These are phyloP conservation scores for Aspergillus novoparasiticus DNA, from an alignment of 2,329 filamentous ascomycete genomes.

Conservation along the genomic window DNA sequence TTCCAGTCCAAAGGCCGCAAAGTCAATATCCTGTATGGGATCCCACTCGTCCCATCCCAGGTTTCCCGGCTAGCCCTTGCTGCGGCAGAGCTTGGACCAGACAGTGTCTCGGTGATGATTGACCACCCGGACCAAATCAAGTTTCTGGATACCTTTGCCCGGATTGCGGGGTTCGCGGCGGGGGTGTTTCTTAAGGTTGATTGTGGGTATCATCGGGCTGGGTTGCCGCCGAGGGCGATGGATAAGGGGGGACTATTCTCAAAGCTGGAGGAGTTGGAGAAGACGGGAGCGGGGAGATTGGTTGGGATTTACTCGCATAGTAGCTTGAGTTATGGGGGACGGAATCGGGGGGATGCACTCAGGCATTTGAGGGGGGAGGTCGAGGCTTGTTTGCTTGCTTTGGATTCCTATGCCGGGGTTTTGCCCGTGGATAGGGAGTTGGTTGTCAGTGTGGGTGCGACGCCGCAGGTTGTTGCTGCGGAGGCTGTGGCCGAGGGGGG, in stretches of 20 bases:
- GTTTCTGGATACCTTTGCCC: slow-evolving; percentile 49
- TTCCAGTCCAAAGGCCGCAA: slow-evolving; percentile 56
- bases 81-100: slow-evolving; percentile 57
- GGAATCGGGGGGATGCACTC: slow-evolving; percentile 61
- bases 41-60: slow-evolving; percentile 66
- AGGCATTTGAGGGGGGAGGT: slow-evolving; percentile 64
- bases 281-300: slow-evolving; percentile 43
- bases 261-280: slow-evolving; percentile 29
- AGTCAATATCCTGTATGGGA: slow-evolving; percentile 71
- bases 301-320: slow-evolving; percentile 74
- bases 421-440: slow-evolving; percentile 33
- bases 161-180: slow-evolving; percentile 50
- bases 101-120: slow-evolving; percentile 65
- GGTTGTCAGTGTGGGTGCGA: slow-evolving; percentile 72
- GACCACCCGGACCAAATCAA: slow-evolving; percentile 67
- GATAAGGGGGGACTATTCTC: slow-evolving; percentile 37
- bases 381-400: slow-evolving; percentile 41
- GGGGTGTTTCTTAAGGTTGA: slow-evolving; percentile 74
- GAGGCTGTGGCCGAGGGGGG: slow-evolving; percentile 56
- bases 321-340: slow-evolving; percentile 67
- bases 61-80: slow-evolving; percentile 63
- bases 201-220: slow-evolving; percentile 71
- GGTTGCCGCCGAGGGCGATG: slow-evolving; percentile 57
- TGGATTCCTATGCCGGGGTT: slow-evolving; percentile 23
- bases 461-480: slow-evolving; percentile 70